These are phyloP conservation scores for Aureobasidium sp. DNA, from an alignment of 2,329 filamentous ascomycete species.

Conservation along the genomic window DNA sequence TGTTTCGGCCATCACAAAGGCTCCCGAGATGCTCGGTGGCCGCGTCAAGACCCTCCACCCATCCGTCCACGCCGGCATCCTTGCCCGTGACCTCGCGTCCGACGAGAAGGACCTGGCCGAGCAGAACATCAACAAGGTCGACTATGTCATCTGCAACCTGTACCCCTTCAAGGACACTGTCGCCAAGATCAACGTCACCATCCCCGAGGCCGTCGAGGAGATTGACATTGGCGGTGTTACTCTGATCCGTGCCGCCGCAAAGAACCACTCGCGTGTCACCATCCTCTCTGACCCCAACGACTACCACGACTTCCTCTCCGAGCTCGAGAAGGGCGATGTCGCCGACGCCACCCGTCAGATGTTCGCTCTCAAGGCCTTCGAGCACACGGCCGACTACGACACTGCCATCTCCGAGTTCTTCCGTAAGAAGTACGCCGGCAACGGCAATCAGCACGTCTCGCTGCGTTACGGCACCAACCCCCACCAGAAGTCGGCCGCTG, in stretches of 20 bases:
- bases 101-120: constrained; percentile 96
- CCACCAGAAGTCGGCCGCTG: constrained; percentile 93
- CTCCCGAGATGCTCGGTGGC: constrained; percentile 92
- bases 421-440: constrained; percentile 88
- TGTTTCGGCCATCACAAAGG: constrained; percentile 89
- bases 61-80: constrained; percentile 67
- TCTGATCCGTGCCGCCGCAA: constrained; percentile 89
- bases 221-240: constrained; percentile 98
- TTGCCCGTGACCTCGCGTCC: constrained; percentile 86
- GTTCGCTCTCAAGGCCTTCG: constrained; percentile 95
- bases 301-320: constrained; percentile 88
- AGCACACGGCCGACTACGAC: constrained; percentile 97
- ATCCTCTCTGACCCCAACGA: constrained; percentile 91
- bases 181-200: constrained; percentile 92
- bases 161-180: constrained; percentile 99
- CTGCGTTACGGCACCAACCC: constrained; percentile 96
- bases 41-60: constrained; percentile 95
- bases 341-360: constrained; percentile 76
- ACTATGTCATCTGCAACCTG: constrained; percentile 94
- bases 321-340: constrained; percentile 81
- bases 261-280: constrained; percentile 94
- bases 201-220: constrained; percentile 95
- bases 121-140: constrained; percentile 91
- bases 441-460: constrained; percentile 73
- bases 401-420: constrained; percentile 93